Percentiles rank a stretch among this genome's conserved stretches.
These are phyloP conservation scores for Leccinum boreale DNA, from an alignment of 768 basidiomycete genomes.

Conservation along the genomic window DNA sequence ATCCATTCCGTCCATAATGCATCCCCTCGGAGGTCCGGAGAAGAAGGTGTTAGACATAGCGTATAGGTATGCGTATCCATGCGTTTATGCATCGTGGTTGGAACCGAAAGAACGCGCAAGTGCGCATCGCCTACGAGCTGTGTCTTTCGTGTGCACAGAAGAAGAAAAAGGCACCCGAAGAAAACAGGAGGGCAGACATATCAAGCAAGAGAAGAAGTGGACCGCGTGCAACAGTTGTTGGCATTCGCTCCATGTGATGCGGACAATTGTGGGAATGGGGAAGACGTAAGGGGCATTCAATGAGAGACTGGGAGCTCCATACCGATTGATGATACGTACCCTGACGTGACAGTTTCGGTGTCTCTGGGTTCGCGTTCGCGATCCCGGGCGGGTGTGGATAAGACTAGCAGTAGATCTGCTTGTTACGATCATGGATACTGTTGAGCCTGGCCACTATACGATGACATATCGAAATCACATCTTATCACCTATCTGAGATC, in stretches of 20 bases:
- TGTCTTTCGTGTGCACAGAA: slow-evolving; percentile 1
- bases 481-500: neutral
- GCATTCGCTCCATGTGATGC: slow-evolving; percentile 11
- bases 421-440: neutral
- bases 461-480: neutral
- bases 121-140: slow-evolving; percentile 6
- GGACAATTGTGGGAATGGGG: slow-evolving; percentile 7
- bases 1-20: neutral
- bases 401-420: neutral
- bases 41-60: slow-evolving; percentile 5
- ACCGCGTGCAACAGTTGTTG: slow-evolving; percentile 10
- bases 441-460: neutral
- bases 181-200: neutral
- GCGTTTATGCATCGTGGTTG: slow-evolving; percentile 5
- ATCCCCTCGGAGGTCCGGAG: slow-evolving; percentile 22
- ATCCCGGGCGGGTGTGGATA: neutral
- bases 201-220: neutral
- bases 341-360: slow-evolving; percentile 1
- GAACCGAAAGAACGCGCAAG: neutral
- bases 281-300: slow-evolving; percentile 6
- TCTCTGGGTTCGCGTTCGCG: slow-evolving; percentile 2
- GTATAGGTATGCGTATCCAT: neutral
- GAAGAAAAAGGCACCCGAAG: neutral
- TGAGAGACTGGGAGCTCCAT: neutral
- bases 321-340: neutral